These are phyloP conservation scores for Suillus luteus DNA, from an alignment of 768 basidiomycete genomes.

Conservation along the genomic window DNA sequence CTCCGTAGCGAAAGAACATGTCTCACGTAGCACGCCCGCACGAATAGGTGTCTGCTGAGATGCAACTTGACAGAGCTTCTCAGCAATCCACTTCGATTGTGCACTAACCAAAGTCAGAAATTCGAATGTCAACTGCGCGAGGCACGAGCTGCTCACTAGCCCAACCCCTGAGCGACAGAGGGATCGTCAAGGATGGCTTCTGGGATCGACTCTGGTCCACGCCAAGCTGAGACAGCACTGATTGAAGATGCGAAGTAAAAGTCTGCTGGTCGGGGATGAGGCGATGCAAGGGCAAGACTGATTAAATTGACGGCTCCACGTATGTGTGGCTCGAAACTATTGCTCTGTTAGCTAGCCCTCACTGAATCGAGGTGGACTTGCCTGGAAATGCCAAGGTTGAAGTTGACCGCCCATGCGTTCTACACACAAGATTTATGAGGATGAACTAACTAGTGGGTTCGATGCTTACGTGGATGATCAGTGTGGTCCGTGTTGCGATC, in stretches of 20 bases:
- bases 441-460: neutral
- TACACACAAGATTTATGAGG: conserved; percentile 17
- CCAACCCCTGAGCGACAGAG: conserved; percentile 33
- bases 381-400: conserved; percentile 41
- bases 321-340: conserved; percentile 47
- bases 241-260: conserved; percentile 58
- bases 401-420: conserved; percentile 63
- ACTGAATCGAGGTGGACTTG: neutral
- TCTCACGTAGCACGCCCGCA: conserved; percentile 25
- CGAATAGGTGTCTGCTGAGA: conserved; percentile 28
- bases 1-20: neutral
- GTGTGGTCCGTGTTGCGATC: conserved; percentile 39
- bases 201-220: conserved; percentile 20
- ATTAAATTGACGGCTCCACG: conserved; percentile 52
- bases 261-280: conserved; percentile 31
- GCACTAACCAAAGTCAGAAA: conserved; percentile 15
- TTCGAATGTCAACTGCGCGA: neutral
- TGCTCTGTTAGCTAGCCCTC: conserved; percentile 9
- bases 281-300: conserved; percentile 46
- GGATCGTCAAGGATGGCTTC: conserved; percentile 28
- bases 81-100: conserved; percentile 53
- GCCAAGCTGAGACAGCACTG: conserved; percentile 32
- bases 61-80: conserved; percentile 51
- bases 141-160: conserved; percentile 31
- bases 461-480: conserved; percentile 45